A percentile compares a stretch with the other conserved stretches of the same genome.
These are phyloP conservation scores for Clarkia xantiana DNA, from an alignment of 345 rosid species.

Conservation along the genomic window DNA sequence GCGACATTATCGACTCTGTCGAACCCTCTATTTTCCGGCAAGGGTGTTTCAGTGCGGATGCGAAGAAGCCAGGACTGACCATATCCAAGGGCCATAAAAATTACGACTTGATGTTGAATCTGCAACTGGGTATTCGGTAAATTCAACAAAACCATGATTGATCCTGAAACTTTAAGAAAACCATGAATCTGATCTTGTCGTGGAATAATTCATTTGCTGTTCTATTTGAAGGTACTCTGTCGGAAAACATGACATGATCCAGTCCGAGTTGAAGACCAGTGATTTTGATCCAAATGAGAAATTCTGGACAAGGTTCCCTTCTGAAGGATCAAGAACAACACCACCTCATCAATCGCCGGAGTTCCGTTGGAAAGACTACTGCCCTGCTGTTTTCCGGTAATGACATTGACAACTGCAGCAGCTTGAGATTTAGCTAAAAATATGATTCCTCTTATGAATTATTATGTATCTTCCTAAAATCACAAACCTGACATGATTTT, in stretches of 20 bases:
- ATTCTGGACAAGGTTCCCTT: constrained; percentile 91
- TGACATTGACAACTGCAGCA: neutral
- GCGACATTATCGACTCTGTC: constrained; percentile 73
- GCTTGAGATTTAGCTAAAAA: neutral
- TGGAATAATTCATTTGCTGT: neutral
- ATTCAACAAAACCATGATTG: neutral
- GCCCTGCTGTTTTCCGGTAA: constrained; percentile 85
- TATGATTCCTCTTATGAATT: too few species aligned
- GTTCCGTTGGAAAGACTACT: constrained; percentile 94
- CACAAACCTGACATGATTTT: too few species aligned
- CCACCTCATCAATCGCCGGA: constrained; percentile 80
- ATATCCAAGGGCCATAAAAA: constrained; percentile 91
- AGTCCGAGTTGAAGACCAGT: constrained; percentile 35
- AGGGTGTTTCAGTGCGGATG: constrained; percentile 56
- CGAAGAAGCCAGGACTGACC: constrained; percentile 77
- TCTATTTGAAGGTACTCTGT: constrained; percentile 50
- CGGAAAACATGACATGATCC: constrained; percentile 53
- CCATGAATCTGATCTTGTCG: constrained; percentile 1
- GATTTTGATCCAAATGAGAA: constrained; percentile 92
- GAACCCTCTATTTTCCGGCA: constrained; percentile 58
- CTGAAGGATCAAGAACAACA: constrained; percentile 78
- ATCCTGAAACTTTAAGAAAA: neutral
- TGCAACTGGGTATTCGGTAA: constrained; percentile 93
- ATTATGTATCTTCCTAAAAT: too few species aligned
- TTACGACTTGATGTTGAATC: constrained; percentile 82